Evolutionary conservation across 352 stramenopile species (phyloP).

Genomic region (Phytopythium montanum): DNA sequence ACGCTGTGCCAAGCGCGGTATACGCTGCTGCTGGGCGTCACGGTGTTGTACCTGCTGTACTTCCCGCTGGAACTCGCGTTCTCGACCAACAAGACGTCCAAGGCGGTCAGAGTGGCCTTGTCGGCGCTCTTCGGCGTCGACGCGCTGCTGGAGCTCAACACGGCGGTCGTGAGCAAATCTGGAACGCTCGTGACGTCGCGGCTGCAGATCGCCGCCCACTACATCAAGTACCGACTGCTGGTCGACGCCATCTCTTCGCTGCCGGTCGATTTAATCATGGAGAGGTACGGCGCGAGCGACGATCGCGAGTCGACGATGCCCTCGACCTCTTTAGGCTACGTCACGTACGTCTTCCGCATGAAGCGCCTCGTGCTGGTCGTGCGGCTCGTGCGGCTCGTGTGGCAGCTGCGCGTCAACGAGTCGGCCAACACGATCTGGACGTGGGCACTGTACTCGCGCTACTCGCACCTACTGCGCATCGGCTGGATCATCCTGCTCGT

Average conservation of each 20-base stretch:
- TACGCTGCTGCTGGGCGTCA: slow-evolving; percentile 16
- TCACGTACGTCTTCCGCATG: neutral
- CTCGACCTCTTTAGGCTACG: neutral
- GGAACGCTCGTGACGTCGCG: slow-evolving; percentile 10
- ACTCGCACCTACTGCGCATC: slow-evolving; percentile 38
- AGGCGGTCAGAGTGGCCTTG: neutral
- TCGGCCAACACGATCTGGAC: slow-evolving; percentile 7
- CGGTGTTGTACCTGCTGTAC: slow-evolving; percentile 25
- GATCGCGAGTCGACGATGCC: neutral
- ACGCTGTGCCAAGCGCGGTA: slow-evolving; percentile 22
- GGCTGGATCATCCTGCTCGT: slow-evolving; percentile 30
- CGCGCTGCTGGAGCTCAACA: slow-evolving; percentile 14
- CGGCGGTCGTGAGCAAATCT: slow-evolving; percentile 3
- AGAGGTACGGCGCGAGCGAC: neutral
- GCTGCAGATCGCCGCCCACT: slow-evolving; percentile 6
- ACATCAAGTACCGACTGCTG: slow-evolving; percentile 4
- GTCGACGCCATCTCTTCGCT: slow-evolving; percentile 4
- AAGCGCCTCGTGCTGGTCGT: slow-evolving; percentile 12
- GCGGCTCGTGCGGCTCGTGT: slow-evolving; percentile 11
- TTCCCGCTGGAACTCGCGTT: slow-evolving; percentile 41
- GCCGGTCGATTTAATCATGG: neutral
- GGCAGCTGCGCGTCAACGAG: slow-evolving; percentile 4
- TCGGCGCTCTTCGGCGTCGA: slow-evolving; percentile 20
- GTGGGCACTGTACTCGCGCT: slow-evolving; percentile 27
- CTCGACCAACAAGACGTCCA: neutral